Evolutionary conservation across 208 protist species (phyloP).

Genomic region (Leishmania tropica): DNA sequence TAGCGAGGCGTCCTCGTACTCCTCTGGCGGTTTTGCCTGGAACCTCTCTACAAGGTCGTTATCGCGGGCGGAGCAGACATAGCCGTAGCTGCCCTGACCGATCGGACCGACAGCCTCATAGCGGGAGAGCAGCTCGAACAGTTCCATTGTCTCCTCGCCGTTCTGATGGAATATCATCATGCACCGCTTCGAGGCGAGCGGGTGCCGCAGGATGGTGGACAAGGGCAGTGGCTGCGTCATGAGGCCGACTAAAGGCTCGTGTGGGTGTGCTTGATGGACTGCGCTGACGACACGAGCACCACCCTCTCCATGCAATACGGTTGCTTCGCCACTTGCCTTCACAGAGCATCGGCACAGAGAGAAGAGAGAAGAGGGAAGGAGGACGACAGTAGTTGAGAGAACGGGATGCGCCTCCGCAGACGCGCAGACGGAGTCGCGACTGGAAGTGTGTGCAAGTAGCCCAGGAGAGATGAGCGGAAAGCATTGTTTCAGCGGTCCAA

Average conservation of each 20-base stretch:
- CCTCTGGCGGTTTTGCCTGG: constrained; percentile 37
- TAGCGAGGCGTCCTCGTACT: constrained; percentile 48
- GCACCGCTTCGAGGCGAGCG: constrained; percentile 77
- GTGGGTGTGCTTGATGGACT: not conserved
- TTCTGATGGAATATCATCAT: constrained; percentile 59
- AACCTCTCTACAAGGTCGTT: constrained; percentile 69
- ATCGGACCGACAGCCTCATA: constrained; percentile 76
- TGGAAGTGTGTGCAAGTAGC: not conserved
- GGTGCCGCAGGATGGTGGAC: constrained; percentile 64
- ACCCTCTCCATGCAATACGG: not conserved
- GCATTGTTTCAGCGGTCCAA: too few relatives aligned
- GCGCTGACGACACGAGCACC: not conserved
- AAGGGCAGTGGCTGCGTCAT: constrained; percentile 23
- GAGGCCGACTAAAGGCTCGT: not conserved
- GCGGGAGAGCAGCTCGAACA: constrained; percentile 81
- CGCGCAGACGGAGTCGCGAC: not conserved
- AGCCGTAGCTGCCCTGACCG: constrained; percentile 76
- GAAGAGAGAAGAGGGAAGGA: not conserved
- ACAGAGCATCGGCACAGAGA: not conserved
- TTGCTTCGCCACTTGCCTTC: not conserved
- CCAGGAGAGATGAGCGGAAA: not conserved
- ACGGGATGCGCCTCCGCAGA: not conserved
- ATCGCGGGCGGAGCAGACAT: constrained; percentile 78
- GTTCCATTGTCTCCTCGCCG: constrained; percentile 55
- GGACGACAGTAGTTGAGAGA: not conserved